Conservation (phyloP, 2,329 filamentous ascomycete genomes). For the Aureobasidium sp. region DNA sequence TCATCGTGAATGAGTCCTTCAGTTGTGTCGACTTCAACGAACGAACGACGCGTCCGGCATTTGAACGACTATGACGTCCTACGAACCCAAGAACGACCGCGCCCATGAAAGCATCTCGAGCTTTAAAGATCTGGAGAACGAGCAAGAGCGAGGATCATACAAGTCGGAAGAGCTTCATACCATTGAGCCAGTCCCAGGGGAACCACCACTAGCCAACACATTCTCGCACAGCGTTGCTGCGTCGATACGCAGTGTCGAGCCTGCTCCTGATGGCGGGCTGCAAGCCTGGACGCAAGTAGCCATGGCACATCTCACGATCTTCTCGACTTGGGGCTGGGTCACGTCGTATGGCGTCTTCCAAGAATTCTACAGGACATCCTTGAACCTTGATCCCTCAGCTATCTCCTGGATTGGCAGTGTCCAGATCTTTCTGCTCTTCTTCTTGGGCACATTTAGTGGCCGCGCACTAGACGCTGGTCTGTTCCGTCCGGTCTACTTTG, state of each 20-base stretch:
- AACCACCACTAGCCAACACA: not conserved
- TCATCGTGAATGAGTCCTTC: not conserved
- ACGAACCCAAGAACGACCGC: not conserved
- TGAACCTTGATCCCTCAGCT: conserved; percentile 31
- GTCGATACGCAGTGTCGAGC: not conserved
- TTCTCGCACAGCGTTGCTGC: not conserved
- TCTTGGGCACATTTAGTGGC: conserved; percentile 17
- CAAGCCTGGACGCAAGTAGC: conserved; percentile 33
- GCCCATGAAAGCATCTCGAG: not conserved
- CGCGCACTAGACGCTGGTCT: conserved; percentile 17
- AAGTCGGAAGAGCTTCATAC: not conserved
- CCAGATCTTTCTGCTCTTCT: conserved; percentile 20
- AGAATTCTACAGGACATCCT: conserved; percentile 37
- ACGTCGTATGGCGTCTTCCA: conserved; percentile 42
- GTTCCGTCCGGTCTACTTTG: conserved; percentile 32
- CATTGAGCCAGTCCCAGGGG: not conserved
- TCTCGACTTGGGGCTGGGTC: conserved; percentile 29
- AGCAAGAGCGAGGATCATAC: conserved; percentile 4
- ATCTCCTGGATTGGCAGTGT: conserved; percentile 22
- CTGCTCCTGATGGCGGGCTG: conserved; percentile 38
- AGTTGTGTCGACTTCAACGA: not conserved
- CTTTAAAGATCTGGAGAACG: not conserved
- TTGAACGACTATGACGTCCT: not conserved
- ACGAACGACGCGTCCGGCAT: not conserved
- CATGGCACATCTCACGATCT: conserved; percentile 29